Conservation (phyloP, 495 filamentous ascomycete species). For the Xylaria cubensis region DNA sequence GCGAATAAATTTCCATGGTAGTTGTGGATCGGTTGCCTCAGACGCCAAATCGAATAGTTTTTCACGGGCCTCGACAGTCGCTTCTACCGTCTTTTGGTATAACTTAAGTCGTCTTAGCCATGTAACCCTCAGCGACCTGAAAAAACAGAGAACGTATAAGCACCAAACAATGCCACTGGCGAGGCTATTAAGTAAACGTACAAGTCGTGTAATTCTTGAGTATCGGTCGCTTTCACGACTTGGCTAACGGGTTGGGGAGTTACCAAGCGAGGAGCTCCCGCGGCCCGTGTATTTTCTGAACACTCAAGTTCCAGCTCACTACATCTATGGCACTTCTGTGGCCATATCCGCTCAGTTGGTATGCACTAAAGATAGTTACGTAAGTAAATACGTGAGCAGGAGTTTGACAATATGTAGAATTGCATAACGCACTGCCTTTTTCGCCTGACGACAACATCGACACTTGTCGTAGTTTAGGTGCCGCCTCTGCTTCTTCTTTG, state of each 20-base stretch:
- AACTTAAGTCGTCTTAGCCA: constrained; percentile 1
- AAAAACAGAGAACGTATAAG: not conserved
- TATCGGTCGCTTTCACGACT: not conserved
- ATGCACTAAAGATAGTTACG: not conserved
- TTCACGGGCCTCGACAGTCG: not conserved
- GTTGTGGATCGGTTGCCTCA: too few species aligned
- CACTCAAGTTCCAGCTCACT: constrained; percentile 10
- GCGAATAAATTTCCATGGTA: not conserved
- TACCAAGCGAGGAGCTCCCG: constrained; percentile 1
- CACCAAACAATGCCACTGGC: not conserved
- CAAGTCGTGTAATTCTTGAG: not conserved
- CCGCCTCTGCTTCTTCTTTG: not conserved
- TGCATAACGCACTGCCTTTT: not conserved
- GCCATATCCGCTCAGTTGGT: not conserved
- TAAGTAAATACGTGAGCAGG: not conserved
- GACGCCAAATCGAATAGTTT: too few species aligned
- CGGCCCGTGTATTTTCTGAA: constrained; percentile 4
- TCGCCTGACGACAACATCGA: constrained; percentile 5
- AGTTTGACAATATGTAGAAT: not conserved
- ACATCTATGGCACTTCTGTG: constrained; percentile 10
- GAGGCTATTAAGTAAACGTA: not conserved
- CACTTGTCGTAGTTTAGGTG: constrained; percentile 13
- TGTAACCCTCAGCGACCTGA: not conserved
- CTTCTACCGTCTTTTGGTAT: not conserved
- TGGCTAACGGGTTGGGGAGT: not conserved